Evolutionary conservation across 306 rosid genomes (phyloP), one percentile per base, ranked within the genome.

Genomic region (Medicago arabica): DNA sequence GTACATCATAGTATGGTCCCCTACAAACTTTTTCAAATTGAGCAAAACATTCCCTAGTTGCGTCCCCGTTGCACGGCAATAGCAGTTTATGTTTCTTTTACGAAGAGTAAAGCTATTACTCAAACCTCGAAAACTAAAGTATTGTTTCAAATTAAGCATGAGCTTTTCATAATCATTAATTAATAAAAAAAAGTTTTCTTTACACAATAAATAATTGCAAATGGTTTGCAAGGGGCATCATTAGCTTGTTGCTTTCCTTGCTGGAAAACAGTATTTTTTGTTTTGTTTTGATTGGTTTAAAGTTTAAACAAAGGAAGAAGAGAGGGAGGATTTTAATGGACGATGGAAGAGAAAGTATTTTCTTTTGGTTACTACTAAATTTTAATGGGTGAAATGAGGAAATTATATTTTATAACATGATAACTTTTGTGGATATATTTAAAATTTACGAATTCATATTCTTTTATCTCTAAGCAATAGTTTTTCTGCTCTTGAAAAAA

Each of bases 1-100:
- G 69, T 64, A 65, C 8, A 51, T 36, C 57, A 71, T 78, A 78
- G 76, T 64, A 86, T 85, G 91, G 96, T 88, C 96, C 96, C 89
- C 92, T 55, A 83, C 78, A 28, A 79, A 38, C 64, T 67, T 50
- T 63, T 74, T 51, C 59, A 59, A 17, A 75, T 85, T 17, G 79
- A 85, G 51, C 67, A 31, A 85, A 80, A 85, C 86, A 86, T 87
- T 88, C 88, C 81, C 49, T n/a, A 76, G 47, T 86, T 75, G 82
- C 80, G 69, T 58, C 78, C 82, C 36, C 14, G 70, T 69, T 79
- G 74, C 49, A 62, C 61, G 63, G 44, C 81, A 78, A 31, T 31
- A 31, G 36, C 36, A 62, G 44, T 51, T 80, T 21, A 62, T 54
- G 43, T 74, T 72, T 38, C 83, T 76, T 81, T 66, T 84, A 74